Percentiles rank a stretch among this genome's conserved stretches.
Conservation (phyloP, 192 early-diverging fungal species). For the Podila horticola region DNA sequence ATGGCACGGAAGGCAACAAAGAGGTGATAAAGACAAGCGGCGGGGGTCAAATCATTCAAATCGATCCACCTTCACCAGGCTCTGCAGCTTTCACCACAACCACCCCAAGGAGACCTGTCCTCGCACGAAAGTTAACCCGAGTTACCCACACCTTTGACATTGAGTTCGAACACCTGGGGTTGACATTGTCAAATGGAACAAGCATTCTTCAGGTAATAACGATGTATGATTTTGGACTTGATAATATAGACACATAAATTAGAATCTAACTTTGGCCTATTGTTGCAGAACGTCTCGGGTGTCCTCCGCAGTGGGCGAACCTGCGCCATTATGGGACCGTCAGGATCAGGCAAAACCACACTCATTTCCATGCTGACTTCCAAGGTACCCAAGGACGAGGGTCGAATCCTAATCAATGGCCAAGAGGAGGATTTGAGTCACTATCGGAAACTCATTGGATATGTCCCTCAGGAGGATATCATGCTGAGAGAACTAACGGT, state of each 20-base stretch:
- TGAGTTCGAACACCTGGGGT: slow-evolving; percentile 52
- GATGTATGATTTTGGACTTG: too few species aligned
- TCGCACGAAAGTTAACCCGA: not conserved
- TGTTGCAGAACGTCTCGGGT: slow-evolving; percentile 63
- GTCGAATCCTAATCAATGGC: slow-evolving; percentile 69
- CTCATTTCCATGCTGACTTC: slow-evolving; percentile 72
- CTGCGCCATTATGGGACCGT: slow-evolving; percentile 72
- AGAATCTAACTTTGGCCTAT: too few species aligned
- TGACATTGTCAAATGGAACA: slow-evolving; percentile 51
- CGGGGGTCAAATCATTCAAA: too few species aligned
- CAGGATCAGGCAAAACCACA: slow-evolving; percentile 71
- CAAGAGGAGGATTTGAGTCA: slow-evolving; percentile 63
- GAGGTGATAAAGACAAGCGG: slow-evolving; percentile 1
- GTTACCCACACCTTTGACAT: slow-evolving; percentile 64
- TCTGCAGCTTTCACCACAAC: too few species aligned
- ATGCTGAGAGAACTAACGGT: slow-evolving; percentile 74
- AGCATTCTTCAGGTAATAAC: slow-evolving; percentile 60
- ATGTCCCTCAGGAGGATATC: slow-evolving; percentile 78
- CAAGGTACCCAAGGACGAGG: slow-evolving; percentile 63
- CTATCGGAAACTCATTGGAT: slow-evolving; percentile 77
- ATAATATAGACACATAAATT: too few species aligned
- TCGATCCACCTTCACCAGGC: too few species aligned
- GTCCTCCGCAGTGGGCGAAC: slow-evolving; percentile 58
- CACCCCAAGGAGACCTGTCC: too few species aligned
- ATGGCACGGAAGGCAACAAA: not conserved